Conservation (phyloP, 202 grass and related monocot species). For the Hordeum pubiflorum region DNA sequence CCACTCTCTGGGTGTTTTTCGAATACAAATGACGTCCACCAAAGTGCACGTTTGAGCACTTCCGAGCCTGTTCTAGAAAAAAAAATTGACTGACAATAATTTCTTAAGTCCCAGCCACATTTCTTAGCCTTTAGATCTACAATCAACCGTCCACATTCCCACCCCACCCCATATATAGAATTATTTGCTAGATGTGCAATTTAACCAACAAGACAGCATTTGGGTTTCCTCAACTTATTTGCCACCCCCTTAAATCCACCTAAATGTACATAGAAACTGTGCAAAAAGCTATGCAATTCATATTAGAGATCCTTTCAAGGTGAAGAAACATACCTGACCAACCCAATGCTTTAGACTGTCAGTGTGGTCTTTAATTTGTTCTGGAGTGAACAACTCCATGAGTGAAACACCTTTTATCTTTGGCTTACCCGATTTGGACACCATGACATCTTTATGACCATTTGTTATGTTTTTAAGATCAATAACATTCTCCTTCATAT, state of each 20-base stretch:
- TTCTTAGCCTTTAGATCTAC: slow-evolving; percentile 1
- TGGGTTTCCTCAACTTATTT: neutral
- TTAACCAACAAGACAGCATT: neutral
- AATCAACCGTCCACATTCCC: neutral
- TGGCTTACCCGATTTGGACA: slow-evolving; percentile 54
- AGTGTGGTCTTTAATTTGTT: slow-evolving; percentile 74
- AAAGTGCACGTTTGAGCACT: neutral
- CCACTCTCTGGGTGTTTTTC: neutral
- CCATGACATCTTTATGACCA: slow-evolving; percentile 26
- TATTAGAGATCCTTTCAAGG: neutral
- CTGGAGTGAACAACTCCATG: slow-evolving; percentile 70
- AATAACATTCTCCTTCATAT: slow-evolving; percentile 25
- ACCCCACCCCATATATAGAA: neutral
- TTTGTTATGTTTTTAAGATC: slow-evolving; percentile 44
- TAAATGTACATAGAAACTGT: neutral
- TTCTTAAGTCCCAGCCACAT: neutral
- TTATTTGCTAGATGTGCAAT: neutral
- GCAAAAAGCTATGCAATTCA: neutral
- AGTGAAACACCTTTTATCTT: slow-evolving; percentile 94
- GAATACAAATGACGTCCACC: neutral
- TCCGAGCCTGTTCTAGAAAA: neutral
- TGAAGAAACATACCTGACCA: slow-evolving; percentile 62
- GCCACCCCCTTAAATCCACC: neutral
- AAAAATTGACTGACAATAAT: neutral
- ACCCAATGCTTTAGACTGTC: slow-evolving; percentile 66